phyloP scores from a whole-genome alignment of 495 filamentous ascomycete genomes.

The Xeromyces bisporus region DNA sequence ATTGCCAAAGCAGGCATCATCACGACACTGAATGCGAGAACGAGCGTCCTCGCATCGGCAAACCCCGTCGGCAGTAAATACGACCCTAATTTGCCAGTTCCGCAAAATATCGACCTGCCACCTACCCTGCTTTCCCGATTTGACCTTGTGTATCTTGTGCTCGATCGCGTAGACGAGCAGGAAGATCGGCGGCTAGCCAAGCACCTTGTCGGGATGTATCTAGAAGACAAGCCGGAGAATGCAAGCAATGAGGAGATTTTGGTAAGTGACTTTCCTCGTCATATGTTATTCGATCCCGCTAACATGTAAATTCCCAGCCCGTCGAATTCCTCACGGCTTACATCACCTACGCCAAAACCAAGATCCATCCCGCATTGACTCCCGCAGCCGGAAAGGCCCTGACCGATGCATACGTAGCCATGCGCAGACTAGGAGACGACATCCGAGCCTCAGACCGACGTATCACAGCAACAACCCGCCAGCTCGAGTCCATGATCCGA shows the following conservation, averaged over 20 bases:
- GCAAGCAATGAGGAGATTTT: constrained; percentile 62
- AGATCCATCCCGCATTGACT: constrained; percentile 67
- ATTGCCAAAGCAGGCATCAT: constrained; percentile 99
- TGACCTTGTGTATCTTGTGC: constrained; percentile 89
- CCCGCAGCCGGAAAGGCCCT: constrained; percentile 64
- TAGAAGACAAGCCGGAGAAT: constrained; percentile 81
- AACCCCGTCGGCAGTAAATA: constrained; percentile 97
- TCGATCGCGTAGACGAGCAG: constrained; percentile 81
- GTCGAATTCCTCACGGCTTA: constrained; percentile 92
- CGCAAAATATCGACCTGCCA: constrained; percentile 94
- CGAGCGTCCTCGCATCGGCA: constrained; percentile 85
- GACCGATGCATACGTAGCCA: constrained; percentile 75
- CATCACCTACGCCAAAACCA: constrained; percentile 88
- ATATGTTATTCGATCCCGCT: constrained; percentile 1
- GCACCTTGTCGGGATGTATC: constrained; percentile 91
- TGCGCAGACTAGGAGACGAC: constrained; percentile 91
- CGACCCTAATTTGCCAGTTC: constrained; percentile 86
- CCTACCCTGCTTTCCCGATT: constrained; percentile 91
- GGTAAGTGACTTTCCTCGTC: constrained; percentile 34
- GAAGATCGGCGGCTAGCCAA: constrained; percentile 75
- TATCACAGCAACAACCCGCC: constrained; percentile 91
- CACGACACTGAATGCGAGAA: constrained; percentile 89
- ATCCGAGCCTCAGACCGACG: constrained; percentile 84
- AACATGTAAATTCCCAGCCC: constrained; percentile 34
- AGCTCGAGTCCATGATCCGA: constrained; percentile 94